These are phyloP conservation scores for Oenanthe sinensis DNA, from an alignment of 129 eudicot genomes.

Conservation along the genomic window DNA sequence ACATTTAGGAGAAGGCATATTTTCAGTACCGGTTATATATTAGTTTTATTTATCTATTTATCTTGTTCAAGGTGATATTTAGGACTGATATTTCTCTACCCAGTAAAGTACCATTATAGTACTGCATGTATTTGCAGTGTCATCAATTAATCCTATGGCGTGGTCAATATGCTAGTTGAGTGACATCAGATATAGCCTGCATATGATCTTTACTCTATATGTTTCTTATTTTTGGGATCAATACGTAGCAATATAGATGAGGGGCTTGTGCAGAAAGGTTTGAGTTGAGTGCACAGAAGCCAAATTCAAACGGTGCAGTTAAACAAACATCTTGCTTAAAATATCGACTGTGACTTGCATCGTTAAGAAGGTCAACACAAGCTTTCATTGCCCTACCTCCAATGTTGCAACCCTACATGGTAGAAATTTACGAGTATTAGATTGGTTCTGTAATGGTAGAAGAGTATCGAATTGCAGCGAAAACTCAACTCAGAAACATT, in stretches of 20 bases:
- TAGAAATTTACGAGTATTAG: background rate
- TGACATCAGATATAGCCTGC: background rate
- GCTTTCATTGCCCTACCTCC: slow-evolving; percentile 5
- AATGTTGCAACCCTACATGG: slow-evolving; percentile 5
- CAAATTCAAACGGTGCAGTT: background rate
- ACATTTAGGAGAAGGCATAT: no score
- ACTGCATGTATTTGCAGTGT: no score
- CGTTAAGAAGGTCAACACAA: slow-evolving; percentile 1
- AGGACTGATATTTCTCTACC: no score
- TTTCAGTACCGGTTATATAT: no score
- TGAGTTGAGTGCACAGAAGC: no score
- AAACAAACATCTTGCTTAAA: background rate
- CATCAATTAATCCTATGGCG: no score
- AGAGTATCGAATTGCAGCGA: background rate
- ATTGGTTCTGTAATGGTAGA: background rate
- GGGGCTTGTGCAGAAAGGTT: background rate
- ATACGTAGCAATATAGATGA: background rate
- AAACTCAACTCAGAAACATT: background rate
- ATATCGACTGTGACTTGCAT: background rate
- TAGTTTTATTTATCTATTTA: no score
- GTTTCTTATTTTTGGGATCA: no score
- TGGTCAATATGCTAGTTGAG: no score
- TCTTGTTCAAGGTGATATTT: no score
- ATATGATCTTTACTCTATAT: background rate
- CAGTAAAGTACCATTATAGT: no score